phyloP scores from a whole-genome alignment of 805 yeast species.

The Saturnispora quitensis region DNA sequence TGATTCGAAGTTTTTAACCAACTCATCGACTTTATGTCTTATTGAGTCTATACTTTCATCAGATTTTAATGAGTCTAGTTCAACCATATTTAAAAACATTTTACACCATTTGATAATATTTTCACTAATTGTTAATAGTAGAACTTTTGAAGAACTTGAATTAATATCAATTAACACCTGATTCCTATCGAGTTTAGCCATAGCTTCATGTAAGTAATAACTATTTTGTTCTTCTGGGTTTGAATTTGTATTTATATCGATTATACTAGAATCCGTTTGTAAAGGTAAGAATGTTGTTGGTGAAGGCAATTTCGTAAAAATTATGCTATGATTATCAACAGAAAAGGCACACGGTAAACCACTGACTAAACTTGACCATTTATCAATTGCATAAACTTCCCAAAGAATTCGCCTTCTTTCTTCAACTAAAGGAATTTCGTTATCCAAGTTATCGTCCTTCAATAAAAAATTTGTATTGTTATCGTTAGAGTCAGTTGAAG shows the following conservation, averaged over 20 bases:
- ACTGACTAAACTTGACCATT: constrained; percentile 26
- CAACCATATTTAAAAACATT: constrained; percentile 24
- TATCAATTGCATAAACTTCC: constrained; percentile 25
- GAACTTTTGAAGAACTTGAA: constrained; percentile 19
- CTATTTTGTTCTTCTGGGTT: constrained; percentile 9
- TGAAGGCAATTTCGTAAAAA: constrained; percentile 25
- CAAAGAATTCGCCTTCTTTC: constrained; percentile 26
- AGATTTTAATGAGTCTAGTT: constrained; percentile 18
- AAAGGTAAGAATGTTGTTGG: constrained; percentile 20
- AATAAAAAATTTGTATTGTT: constrained; percentile 5
- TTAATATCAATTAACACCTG: constrained; percentile 23
- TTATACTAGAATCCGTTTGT: constrained; percentile 6
- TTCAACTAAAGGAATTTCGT: constrained; percentile 20
- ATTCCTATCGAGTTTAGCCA: constrained; percentile 22
- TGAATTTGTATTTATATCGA: background rate
- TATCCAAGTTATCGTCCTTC: constrained; percentile 19
- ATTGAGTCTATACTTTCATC: constrained; percentile 16
- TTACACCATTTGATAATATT: constrained; percentile 27
- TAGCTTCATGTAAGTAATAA: constrained; percentile 24
- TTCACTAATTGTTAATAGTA: constrained; percentile 24
- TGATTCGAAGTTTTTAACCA: constrained; percentile 21
- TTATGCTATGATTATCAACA: constrained; percentile 20
- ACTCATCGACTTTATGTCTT: constrained; percentile 20
- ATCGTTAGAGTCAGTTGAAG: constrained; percentile 5
- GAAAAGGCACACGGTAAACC: constrained; percentile 25